Evolutionary conservation across 2,329 filamentous ascomycete genomes (phyloP).

Genomic region (Diaporthe velutina): DNA sequence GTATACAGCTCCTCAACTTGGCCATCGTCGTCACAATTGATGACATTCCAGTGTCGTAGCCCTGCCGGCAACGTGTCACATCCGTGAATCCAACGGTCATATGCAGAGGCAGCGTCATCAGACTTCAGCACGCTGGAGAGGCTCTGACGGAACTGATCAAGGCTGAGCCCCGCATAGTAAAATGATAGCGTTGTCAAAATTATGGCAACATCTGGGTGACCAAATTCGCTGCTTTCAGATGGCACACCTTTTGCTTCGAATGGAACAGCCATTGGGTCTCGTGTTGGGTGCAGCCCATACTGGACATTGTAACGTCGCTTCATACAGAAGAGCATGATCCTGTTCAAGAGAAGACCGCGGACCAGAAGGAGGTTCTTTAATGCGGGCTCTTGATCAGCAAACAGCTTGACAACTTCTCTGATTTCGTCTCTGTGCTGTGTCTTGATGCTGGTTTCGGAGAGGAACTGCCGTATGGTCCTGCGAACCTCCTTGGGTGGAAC

Average conservation of each 20-base stretch:
- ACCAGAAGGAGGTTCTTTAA: conserved; percentile 64
- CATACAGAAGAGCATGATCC: conserved; percentile 70
- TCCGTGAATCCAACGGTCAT: conserved; percentile 62
- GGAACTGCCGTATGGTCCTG: conserved; percentile 37
- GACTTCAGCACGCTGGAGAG: conserved; percentile 65
- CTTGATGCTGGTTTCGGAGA: conserved; percentile 43
- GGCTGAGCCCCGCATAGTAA: conserved; percentile 71
- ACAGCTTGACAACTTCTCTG: conserved; percentile 46
- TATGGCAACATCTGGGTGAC: conserved; percentile 76
- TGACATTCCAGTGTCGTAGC: conserved; percentile 64
- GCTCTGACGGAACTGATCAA: conserved; percentile 61
- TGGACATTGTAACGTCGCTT: conserved; percentile 77
- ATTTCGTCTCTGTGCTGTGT: conserved; percentile 40
- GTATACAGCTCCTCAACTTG: conserved; percentile 66
- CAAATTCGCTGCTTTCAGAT: conserved; percentile 73
- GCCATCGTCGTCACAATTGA: conserved; percentile 70
- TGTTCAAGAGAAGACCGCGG: conserved; percentile 71
- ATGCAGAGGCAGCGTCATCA: conserved; percentile 69
- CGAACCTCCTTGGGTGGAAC: conserved; percentile 36
- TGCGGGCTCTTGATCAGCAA: conserved; percentile 49
- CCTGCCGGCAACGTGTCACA: conserved; percentile 57
- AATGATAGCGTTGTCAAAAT: conserved; percentile 75
- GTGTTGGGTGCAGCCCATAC: conserved; percentile 68
- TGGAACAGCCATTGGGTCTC: conserved; percentile 75
- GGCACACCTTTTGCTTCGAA: conserved; percentile 76